Evolutionary conservation across 139 green algal species (phyloP), one percentile per base, ranked within the genome.

Genomic region (Gonium pectorale): DNA sequence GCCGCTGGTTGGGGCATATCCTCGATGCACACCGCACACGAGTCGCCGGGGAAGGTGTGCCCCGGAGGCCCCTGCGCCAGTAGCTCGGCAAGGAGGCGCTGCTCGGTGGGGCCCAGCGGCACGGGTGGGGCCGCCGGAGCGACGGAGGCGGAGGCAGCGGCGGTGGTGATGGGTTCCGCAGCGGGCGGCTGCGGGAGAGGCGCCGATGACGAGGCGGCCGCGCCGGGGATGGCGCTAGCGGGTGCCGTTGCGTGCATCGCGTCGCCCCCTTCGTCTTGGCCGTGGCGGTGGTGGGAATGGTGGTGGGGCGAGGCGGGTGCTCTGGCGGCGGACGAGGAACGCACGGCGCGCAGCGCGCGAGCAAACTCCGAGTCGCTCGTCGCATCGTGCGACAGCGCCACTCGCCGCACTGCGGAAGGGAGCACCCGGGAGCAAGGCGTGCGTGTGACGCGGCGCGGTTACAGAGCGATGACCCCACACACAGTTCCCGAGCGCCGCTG

Each of bases 11-110:
- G 35, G 5, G 2, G 46, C 49, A 80, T 26, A 40, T 70, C 56
- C 15, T 71, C 74, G 2, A 60, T 41, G n/a, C 74, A 82, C 41
- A 82, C 59, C 6, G 38, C 19, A 59, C 74, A 82, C 19, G 40
- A 37, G 31, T 82, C 41, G 2, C 59, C 46, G 29, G 40, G 52
- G 40, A 63, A 82, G 15, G 60, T 43, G 59, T 52, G 56, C 9
- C 51, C 15, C 0, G 74, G 54, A 21, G 74, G n/a, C 24, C 37
- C 59, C 59, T 71, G 74, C 35, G 74, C 40, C 13, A 2, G 15
- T 11, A 71, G 46, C 29, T 60, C 59, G 29, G 64, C 37, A 35
- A 71, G 64, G 7, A 71, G 64, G 11, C 35, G 35, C 29, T 4
- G 9, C 62, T 19, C 62, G 19, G 6, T 15, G 56, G 56, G 56